A percentile compares a stretch with the other conserved stretches of the same genome.
phyloP scores from a whole-genome alignment of 345 rosid genomes.

The Lagerstroemia speciosa region DNA sequence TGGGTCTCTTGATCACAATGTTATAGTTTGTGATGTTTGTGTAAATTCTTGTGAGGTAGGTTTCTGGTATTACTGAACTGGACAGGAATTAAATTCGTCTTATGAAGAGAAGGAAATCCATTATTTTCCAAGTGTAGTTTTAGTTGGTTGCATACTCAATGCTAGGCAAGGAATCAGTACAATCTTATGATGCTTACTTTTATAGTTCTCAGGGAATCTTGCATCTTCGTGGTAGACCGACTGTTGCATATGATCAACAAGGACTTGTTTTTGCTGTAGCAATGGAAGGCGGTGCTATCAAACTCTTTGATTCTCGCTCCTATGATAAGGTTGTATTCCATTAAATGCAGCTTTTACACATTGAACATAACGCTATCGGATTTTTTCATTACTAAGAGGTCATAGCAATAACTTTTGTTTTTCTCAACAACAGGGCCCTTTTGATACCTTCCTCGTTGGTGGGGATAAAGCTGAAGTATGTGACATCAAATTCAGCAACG shows the following conservation, averaged over 20 bases:
- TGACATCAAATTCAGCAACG: conserved; percentile 93
- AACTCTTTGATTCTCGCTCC: conserved; percentile 88
- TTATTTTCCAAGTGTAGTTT: too few relatives aligned
- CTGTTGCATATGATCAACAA: conserved; percentile 97
- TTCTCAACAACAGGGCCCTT: conserved; percentile 65
- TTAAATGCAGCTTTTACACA: background rate
- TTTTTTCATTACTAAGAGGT: too few relatives aligned
- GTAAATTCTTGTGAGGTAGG: too few relatives aligned
- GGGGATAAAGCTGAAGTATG: conserved; percentile 96
- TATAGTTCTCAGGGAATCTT: conserved; percentile 76
- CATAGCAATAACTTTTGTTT: background rate
- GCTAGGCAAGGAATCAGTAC: background rate
- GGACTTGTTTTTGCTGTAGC: conserved; percentile 98
- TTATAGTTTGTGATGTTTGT: too few relatives aligned
- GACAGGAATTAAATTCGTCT: too few relatives aligned
- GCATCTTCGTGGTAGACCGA: conserved; percentile 84
- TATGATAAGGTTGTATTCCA: conserved; percentile 63
- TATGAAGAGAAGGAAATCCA: too few relatives aligned
- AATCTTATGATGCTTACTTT: conserved; percentile 37
- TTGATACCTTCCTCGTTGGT: conserved; percentile 92
- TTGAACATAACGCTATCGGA: background rate
- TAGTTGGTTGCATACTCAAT: too few relatives aligned
- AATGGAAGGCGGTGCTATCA: conserved; percentile 98
- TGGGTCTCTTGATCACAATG: too few relatives aligned
- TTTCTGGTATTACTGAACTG: too few relatives aligned